phyloP scores from a whole-genome alignment of 768 basidiomycete genomes.

The Suillus subluteus region DNA sequence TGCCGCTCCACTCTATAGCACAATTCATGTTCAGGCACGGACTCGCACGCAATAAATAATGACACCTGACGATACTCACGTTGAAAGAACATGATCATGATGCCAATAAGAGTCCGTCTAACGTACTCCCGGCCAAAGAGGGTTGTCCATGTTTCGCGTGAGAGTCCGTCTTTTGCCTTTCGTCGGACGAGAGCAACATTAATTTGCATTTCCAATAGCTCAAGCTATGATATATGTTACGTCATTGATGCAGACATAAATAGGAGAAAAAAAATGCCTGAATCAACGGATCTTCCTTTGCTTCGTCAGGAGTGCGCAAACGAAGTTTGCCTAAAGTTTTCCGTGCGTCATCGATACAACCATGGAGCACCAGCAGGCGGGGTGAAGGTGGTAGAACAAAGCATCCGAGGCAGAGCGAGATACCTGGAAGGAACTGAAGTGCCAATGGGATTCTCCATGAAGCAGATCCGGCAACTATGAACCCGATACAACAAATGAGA shows the following conservation, averaged over 20 bases:
- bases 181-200: slow-evolving; percentile 58
- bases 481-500: slow-evolving; percentile 3
- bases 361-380: slow-evolving; percentile 50
- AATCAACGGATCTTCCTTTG: slow-evolving; percentile 50
- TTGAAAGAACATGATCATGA: slow-evolving; percentile 83
- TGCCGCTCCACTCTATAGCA: slow-evolving; percentile 79
- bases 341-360: slow-evolving; percentile 60
- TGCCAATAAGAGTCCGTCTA: slow-evolving; percentile 67
- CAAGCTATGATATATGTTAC: slow-evolving; percentile 51
- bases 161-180: slow-evolving; percentile 22
- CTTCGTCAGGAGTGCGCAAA: slow-evolving; percentile 48
- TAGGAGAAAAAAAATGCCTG: slow-evolving; percentile 40
- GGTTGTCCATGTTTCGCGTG: slow-evolving; percentile 53
- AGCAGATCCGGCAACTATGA: slow-evolving; percentile 56
- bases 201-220: slow-evolving; percentile 77
- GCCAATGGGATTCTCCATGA: slow-evolving; percentile 83
- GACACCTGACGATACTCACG: slow-evolving; percentile 47
- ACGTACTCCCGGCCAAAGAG: slow-evolving; percentile 59
- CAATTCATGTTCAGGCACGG: not conserved
- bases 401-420: slow-evolving; percentile 65
- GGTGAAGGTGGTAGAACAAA: slow-evolving; percentile 53
- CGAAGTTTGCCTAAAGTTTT: slow-evolving; percentile 57
- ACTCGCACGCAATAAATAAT: not conserved
- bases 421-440: slow-evolving; percentile 70
- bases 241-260: slow-evolving; percentile 4